phyloP scores from a whole-genome alignment of 2,329 filamentous ascomycete species.

The Colletotrichum euphorbiae region DNA sequence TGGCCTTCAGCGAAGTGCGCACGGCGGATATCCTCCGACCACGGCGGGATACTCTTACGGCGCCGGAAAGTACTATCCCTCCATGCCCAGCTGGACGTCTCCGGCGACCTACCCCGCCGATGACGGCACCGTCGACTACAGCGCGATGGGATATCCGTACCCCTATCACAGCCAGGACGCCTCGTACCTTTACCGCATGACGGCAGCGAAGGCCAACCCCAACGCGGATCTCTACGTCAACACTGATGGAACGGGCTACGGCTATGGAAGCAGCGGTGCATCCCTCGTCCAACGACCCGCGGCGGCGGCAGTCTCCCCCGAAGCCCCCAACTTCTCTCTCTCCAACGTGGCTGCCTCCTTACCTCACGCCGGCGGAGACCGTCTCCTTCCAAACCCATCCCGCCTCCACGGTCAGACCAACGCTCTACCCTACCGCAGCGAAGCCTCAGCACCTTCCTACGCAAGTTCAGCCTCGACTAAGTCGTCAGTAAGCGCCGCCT shows the following conservation, averaged over 20 bases:
- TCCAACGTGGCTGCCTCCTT: conserved; percentile 56
- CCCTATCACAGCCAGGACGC: conserved; percentile 51
- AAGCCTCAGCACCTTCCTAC: conserved; percentile 11
- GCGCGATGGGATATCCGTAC: conserved; percentile 50
- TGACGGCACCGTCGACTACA: conserved; percentile 53
- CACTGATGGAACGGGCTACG: conserved; percentile 47
- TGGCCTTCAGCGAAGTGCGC: conserved; percentile 42
- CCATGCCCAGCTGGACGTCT: conserved; percentile 49
- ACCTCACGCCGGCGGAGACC: conserved; percentile 48
- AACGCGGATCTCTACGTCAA: conserved; percentile 51
- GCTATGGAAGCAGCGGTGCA: conserved; percentile 45
- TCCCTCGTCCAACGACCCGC: conserved; percentile 52
- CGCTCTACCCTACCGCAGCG: conserved; percentile 40
- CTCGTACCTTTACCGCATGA: conserved; percentile 47
- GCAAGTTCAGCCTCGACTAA: conserved; percentile 19
- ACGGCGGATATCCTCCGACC: conserved; percentile 45
- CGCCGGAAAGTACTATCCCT: conserved; percentile 48
- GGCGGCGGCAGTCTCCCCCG: conserved; percentile 41
- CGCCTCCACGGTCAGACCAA: conserved; percentile 48
- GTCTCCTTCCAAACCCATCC: conserved; percentile 51
- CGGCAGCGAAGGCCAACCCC: conserved; percentile 43
- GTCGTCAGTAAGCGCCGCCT: conserved; percentile 11
- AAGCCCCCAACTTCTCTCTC: conserved; percentile 54
- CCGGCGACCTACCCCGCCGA: conserved; percentile 50
- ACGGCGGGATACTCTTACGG: conserved; percentile 48